Evolutionary conservation across 2,329 filamentous ascomycete genomes (phyloP), one percentile per base, ranked within the genome.

Genomic region (Fusarium scirpi): DNA sequence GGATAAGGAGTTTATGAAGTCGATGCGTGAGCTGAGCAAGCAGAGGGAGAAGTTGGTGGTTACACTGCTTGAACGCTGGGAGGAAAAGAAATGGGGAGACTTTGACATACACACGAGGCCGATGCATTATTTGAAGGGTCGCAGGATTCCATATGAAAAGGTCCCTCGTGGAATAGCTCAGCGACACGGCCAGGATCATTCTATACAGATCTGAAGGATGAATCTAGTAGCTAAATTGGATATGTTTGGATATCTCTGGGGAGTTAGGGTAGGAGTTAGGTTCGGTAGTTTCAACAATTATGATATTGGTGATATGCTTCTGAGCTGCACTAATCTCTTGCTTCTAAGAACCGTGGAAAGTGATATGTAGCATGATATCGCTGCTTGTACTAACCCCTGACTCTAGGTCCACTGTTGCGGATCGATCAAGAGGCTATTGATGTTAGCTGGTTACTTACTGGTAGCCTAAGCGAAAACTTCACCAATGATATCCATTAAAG

Each of bases 151-250:
- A 2, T 38, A 10, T 6, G 34, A 38, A 6, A 38, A 38, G 18
- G 18, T n/a, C 2, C 34, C 34, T 7, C 34, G 18, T 38, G 18
- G 18, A 38, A 38, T 38, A 11, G 34, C 34, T 38, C 34, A 38
- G 34, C 34, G 34, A n/a, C 34, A n/a, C 10, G 34, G 18, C 10
- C 34, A 38, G 10, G 34, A 38, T n/a, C 34, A 38, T 38, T 38
- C 18, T 38, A 38, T 38, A 7, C 34, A 38, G 18, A 38, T 38
- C 34, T 38, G 6, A 38, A n/a, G 18, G 3, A 12, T n/a, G 2
- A n/a, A 10, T 16, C 4, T 16, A 16, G 15, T 38, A 38, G 6
- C 5, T 4, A 4, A n/a, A 4, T 7, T 0, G 18, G n/a, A 38
- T n/a, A n/a, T 38, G 34, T 4, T 7, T 38, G 6, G 34, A 6